Evolutionary conservation across 2,329 filamentous ascomycete species (phyloP).

Genomic region (Emergomyces orientalis): DNA sequence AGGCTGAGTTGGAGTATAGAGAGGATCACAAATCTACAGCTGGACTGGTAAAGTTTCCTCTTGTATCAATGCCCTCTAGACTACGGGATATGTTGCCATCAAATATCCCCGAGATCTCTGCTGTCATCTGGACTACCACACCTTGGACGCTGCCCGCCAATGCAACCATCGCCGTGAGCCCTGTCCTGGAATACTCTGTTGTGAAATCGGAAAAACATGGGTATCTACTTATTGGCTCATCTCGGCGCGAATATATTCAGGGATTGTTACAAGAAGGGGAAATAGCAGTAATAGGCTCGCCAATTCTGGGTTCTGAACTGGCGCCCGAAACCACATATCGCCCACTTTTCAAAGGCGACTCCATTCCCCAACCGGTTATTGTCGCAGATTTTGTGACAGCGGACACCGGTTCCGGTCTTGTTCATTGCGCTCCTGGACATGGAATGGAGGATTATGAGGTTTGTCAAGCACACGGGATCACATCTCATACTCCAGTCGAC

Average conservation of each 20-base stretch:
- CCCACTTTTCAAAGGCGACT: conserved; percentile 57
- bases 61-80: conserved; percentile 41
- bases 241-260: conserved; percentile 53
- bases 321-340: conserved; percentile 54
- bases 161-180: conserved; percentile 72
- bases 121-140: conserved; percentile 97
- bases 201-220: conserved; percentile 49
- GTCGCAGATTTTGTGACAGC: conserved; percentile 82
- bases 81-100: conserved; percentile 35
- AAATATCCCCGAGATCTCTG: conserved; percentile 50
- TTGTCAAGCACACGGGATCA: conserved; percentile 61
- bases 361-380: conserved; percentile 59
- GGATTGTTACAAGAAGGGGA: conserved; percentile 45
- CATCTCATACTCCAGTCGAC: conserved; percentile 72
- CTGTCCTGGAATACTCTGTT: conserved; percentile 63
- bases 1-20: conserved; percentile 57
- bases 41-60: conserved; percentile 64
- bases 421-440: conserved; percentile 88
- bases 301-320: conserved; percentile 57
- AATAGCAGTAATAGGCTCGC: conserved; percentile 42
- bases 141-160: conserved; percentile 97
- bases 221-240: conserved; percentile 61
- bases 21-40: conserved; percentile 51
- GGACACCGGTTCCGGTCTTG: conserved; percentile 86
- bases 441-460: conserved; percentile 93